Evolutionary conservation across 2,329 filamentous ascomycete genomes (phyloP).

Genomic region (Cercospora janseana): DNA sequence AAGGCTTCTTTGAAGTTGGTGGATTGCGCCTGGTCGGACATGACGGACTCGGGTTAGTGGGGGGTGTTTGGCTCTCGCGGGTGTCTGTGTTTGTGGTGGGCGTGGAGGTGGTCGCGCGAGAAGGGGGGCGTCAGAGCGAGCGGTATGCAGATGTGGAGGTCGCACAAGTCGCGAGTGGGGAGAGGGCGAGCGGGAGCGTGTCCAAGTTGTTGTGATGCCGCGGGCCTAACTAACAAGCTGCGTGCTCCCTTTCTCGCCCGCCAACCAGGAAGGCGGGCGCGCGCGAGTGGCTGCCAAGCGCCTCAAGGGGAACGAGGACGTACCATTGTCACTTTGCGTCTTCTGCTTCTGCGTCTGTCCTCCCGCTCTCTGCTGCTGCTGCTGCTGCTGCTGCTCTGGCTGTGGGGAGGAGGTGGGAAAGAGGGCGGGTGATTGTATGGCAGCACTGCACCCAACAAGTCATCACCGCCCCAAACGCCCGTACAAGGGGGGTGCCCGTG

Average conservation of each 20-base stretch:
- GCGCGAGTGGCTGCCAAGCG: constrained; percentile 6
- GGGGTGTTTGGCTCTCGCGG: background rate
- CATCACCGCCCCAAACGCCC: background rate
- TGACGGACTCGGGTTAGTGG: constrained; percentile 25
- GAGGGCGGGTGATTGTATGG: background rate
- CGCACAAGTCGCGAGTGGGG: background rate
- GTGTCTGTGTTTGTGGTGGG: background rate
- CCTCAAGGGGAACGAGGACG: background rate
- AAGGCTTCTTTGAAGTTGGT: constrained; percentile 99
- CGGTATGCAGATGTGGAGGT: background rate
- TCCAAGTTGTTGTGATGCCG: constrained; percentile 1
- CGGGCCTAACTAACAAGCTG: too few species aligned
- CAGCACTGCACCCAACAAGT: constrained; percentile 2
- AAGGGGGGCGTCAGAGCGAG: too few species aligned
- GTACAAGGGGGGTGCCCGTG: constrained; percentile 5
- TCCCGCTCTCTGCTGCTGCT: background rate
- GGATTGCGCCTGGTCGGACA: constrained; percentile 64
- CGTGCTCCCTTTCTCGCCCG: too few species aligned
- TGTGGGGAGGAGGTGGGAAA: background rate
- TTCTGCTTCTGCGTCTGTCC: background rate
- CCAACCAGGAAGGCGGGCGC: constrained; percentile 3
- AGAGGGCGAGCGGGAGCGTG: background rate
- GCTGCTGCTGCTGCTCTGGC: background rate
- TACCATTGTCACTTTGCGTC: constrained; percentile 8
- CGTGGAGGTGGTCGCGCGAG: background rate